Percentiles rank a stretch among this genome's conserved stretches.
phyloP scores from a whole-genome alignment of 495 filamentous ascomycete genomes.

The Lophium mytilinum region DNA sequence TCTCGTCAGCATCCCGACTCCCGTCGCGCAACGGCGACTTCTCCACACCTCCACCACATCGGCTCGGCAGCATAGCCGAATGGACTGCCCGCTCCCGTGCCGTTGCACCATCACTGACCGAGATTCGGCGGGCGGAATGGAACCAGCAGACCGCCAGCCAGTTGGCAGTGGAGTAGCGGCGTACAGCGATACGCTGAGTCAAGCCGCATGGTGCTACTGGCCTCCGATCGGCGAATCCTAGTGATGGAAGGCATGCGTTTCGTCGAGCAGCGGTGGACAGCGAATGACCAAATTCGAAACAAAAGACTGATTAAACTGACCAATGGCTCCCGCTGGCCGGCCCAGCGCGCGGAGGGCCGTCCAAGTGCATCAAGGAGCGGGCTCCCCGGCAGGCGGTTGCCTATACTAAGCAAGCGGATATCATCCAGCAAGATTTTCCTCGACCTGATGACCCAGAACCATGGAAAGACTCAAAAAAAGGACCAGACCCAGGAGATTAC shows the following conservation, averaged over 20 bases:
- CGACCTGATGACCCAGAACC: slow-evolving; percentile 1
- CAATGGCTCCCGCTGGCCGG: slow-evolving; percentile 5
- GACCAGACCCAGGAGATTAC: neutral
- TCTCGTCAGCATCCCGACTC: too few relatives aligned
- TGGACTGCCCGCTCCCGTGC: slow-evolving; percentile 3
- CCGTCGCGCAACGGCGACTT: too few relatives aligned
- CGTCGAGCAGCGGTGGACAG: neutral
- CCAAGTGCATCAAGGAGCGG: slow-evolving; percentile 16
- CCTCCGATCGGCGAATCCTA: neutral
- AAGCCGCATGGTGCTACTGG: slow-evolving; percentile 18
- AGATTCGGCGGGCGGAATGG: neutral
- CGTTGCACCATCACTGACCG: slow-evolving; percentile 5
- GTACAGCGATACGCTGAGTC: slow-evolving; percentile 5
- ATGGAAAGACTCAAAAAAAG: neutral
- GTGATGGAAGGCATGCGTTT: slow-evolving; percentile 12
- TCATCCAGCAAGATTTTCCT: slow-evolving; percentile 9
- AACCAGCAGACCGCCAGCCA: neutral
- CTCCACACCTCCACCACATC: neutral
- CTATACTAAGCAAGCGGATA: slow-evolving; percentile 16
- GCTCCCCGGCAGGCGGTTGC: slow-evolving; percentile 7
- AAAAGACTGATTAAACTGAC: slow-evolving; percentile 15
- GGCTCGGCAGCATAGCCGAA: slow-evolving; percentile 17
- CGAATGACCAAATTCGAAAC: slow-evolving; percentile 15
- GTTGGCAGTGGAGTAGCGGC: neutral
- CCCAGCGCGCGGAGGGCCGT: slow-evolving; percentile 6